phyloP scores from a whole-genome alignment of 2,329 filamentous ascomycete species.

The Aspergillus hiratsukae region DNA sequence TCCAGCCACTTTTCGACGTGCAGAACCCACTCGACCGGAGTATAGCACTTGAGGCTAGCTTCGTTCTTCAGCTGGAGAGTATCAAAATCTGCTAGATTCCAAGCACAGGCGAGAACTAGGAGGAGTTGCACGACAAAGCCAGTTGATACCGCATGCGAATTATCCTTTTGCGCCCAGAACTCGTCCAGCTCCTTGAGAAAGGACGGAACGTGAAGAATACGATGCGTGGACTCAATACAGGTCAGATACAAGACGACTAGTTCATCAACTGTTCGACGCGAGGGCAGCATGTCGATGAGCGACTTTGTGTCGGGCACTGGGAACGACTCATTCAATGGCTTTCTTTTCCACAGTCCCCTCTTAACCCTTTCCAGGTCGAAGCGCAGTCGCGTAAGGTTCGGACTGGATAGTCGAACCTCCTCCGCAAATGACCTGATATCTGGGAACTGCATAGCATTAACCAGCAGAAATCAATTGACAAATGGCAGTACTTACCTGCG shows the following conservation, averaged over 20 bases:
- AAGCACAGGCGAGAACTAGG: conserved; percentile 35
- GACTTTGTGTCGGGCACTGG: conserved; percentile 26
- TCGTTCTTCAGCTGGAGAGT: conserved; percentile 26
- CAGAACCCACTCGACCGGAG: conserved; percentile 65
- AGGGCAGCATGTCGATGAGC: conserved; percentile 32
- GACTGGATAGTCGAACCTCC: conserved; percentile 33
- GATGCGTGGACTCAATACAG: conserved; percentile 38
- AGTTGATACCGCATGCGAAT: conserved; percentile 23
- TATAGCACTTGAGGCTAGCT: conserved; percentile 25
- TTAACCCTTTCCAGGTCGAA: conserved; percentile 32
- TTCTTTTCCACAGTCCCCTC: conserved; percentile 27
- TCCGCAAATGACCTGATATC: conserved; percentile 35
- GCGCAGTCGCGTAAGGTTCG: conserved; percentile 31
- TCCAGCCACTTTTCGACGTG: conserved; percentile 89
- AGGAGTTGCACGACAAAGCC: conserved; percentile 35
- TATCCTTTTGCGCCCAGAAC: conserved; percentile 30
- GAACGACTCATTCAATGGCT: conserved; percentile 26
- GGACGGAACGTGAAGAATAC: conserved; percentile 38
- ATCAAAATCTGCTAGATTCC: conserved; percentile 31
- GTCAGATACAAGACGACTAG: conserved; percentile 36
- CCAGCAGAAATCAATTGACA: neutral
- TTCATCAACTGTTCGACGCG: conserved; percentile 32
- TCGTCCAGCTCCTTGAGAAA: conserved; percentile 36
- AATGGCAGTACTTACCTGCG: conserved; percentile 29
- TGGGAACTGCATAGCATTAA: conserved; percentile 31